Base-by-base conservation (phyloP, 768 basidiomycete genomes). In the Pilatotrama ljubarskyi region DNA sequence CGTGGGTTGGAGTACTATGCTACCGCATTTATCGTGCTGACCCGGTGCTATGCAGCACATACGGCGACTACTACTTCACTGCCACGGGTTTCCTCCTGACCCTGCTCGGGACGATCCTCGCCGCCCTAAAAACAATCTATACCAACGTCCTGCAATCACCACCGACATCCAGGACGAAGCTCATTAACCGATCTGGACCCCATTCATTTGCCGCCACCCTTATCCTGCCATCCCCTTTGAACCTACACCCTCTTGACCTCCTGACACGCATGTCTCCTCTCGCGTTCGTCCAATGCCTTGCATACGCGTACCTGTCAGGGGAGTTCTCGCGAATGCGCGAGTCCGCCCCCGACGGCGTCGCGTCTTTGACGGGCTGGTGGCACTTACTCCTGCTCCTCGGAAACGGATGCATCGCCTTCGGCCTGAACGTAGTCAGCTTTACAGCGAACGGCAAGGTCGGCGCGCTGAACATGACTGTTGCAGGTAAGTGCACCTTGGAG, bases 61-160 rank as follows among this genome's bases (percentile, higher is more conserved):
- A 93, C 58, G 97, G 95, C 54, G 95, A 98, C 69, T 98, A 97
- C 75, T 90, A 93, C 68, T 97, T 90, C 74, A 97, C 94, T 0
- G 72, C 78, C 2, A 84, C 84, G 72, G 97, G 97, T 5, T 84
- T 98, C 58, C 65, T 91, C 69, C 80, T 99, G 20, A 98, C 97
- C 0, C 80, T 99, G 14, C 74, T 95, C 17, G 97, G 97, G 43
- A 94, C 96, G 0, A 71, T 96, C 53, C 83, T 99, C 37, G 97
- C 97, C 5, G 90, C 97, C 8, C 76, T 97, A 54, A 98, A 98
- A 73, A 97, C 96, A 0, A 88, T 98, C 44, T 84, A 88, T 64
- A 98, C 96, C 11, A 92, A 95, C 71, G 75, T 90, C 62, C 84
- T 89, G 1, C 90, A 88, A 69, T 77, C 81, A 7, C 52, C 71